Evolutionary conservation across 176 grass and related monocot species (phyloP), one percentile per base, ranked within the genome.

Genomic region (Paspalum notatum): DNA sequence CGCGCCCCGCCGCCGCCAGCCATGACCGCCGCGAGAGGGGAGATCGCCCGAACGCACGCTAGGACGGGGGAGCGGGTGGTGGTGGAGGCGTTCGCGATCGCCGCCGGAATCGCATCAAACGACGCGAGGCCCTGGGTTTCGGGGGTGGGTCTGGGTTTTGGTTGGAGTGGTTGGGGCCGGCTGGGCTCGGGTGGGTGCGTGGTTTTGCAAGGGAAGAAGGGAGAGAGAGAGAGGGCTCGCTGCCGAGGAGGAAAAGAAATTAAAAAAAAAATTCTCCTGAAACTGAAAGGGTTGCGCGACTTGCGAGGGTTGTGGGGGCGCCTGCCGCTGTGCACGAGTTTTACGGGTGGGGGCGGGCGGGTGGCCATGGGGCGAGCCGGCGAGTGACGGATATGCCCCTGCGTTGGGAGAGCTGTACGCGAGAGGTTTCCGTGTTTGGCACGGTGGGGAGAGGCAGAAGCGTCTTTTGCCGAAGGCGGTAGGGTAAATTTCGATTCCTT

Each of bases 71-170:
- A 51, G 86, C 47, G 47, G 66, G 80, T 43, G 66, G 72, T 75
- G 75, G 48, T 62, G 76, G 22, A 50, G 83, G 70, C 62, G 84
- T 45, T 50, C 50, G 69, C n/a, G 83, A 89, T 89, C 87, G 83
- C 78, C 83, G 83, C 83, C 87, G 87, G 83, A 85, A 85, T 89
- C 87, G 87, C 87, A 89, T 89, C 83, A 89, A 85, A 89, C 83
- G 82, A 72, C 17, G 83, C 77, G 83, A 69, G 48, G n/a, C 55
- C 56, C 75, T 51, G 27, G 80, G 68, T 60, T 64, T 74, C 60
- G 80, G 67, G 66, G 14, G 44, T 68, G 82, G 71, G 87, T 81
- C 74, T 89, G 77, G 87, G 82, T 71, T 84, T 81, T 60, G 87
- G 65, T 75, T 87, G 77, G 71, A 49, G 82, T 71, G 45, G 75